These are phyloP conservation scores for Protomyces pachydermus DNA, from an alignment of 1,139 yeast species.

Conservation along the genomic window DNA sequence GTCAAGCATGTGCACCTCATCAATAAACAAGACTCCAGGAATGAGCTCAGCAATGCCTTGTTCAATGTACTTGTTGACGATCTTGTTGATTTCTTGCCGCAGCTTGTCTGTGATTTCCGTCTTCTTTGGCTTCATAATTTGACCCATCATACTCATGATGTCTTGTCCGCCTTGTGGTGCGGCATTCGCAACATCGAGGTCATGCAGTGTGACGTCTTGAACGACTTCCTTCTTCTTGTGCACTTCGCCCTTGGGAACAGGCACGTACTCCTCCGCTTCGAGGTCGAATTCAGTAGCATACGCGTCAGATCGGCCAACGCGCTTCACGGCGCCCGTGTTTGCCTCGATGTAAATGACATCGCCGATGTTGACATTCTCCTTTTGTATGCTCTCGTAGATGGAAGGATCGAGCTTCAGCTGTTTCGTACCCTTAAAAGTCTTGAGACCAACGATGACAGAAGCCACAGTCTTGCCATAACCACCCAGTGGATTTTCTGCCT, in stretches of 20 bases:
- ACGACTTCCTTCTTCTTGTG: constrained; percentile 97
- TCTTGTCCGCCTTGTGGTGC: constrained; percentile 99
- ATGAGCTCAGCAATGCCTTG: constrained; percentile 97
- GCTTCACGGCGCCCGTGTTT: constrained; percentile 93
- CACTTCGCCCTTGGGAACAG: constrained; percentile 96
- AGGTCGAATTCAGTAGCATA: constrained; percentile 96
- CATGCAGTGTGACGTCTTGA: constrained; percentile 94
- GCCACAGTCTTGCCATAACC: constrained; percentile 96
- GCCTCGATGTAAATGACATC: constrained; percentile 97
- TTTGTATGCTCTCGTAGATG: constrained; percentile 91
- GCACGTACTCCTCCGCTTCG: constrained; percentile 98
- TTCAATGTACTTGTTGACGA: constrained; percentile 90
- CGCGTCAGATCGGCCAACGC: constrained; percentile 97
- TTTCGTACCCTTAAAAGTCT: constrained; percentile 94
- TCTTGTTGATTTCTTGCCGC: constrained; percentile 88
- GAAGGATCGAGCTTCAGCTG: constrained; percentile 89
- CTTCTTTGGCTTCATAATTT: constrained; percentile 87
- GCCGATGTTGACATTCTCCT: constrained; percentile 90
- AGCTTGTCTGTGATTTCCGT: constrained; percentile 98
- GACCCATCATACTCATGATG: constrained; percentile 98
- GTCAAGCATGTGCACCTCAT: constrained; percentile 96
- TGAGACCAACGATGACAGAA: constrained; percentile 89
- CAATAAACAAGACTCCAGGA: constrained; percentile 96
- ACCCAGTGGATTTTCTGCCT: constrained; percentile 92
- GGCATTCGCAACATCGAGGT: constrained; percentile 91